phyloP scores from a whole-genome alignment of 805 yeast genomes.

The Saccharomycodes ludwigii region DNA sequence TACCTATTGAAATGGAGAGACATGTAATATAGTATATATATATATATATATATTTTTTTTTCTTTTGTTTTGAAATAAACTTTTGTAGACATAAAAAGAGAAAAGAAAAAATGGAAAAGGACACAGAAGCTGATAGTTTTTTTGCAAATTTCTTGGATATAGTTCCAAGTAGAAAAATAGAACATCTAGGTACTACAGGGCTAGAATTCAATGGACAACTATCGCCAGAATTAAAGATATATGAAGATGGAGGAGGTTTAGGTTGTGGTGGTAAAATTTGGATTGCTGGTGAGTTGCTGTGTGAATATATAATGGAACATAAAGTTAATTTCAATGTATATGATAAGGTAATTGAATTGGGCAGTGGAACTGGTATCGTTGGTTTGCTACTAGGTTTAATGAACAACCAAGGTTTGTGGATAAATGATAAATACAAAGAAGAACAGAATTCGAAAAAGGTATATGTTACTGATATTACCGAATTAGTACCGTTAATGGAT shows the following conservation, averaged over 20 bases:
- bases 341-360: constrained; percentile 35
- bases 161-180: constrained; percentile 23
- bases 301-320: constrained; percentile 29
- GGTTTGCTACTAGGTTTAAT: constrained; percentile 28
- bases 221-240: constrained; percentile 26
- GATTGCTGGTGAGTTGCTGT: constrained; percentile 46
- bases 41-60: too few relatives aligned
- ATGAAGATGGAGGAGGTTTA: constrained; percentile 44
- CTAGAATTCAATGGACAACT: constrained; percentile 30
- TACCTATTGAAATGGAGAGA: too few relatives aligned
- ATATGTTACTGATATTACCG: constrained; percentile 37
- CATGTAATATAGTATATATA: too few relatives aligned
- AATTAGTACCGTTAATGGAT: constrained; percentile 35
- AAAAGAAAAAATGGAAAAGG: too few relatives aligned
- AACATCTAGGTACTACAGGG: constrained; percentile 27
- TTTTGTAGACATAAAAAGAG: too few relatives aligned
- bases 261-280: constrained; percentile 58
- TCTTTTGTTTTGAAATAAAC: too few relatives aligned
- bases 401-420: constrained; percentile 1
- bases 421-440: too few relatives aligned
- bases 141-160: constrained; percentile 17
- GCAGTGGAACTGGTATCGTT: constrained; percentile 48
- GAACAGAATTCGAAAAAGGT: constrained; percentile 23
- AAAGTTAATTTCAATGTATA: constrained; percentile 8
- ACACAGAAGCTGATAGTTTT: constrained; percentile 1